A percentile compares a stretch with the other conserved stretches of the same genome.
Conservation (phyloP, 768 basidiomycete species). For the Tricholomella constricta region DNA sequence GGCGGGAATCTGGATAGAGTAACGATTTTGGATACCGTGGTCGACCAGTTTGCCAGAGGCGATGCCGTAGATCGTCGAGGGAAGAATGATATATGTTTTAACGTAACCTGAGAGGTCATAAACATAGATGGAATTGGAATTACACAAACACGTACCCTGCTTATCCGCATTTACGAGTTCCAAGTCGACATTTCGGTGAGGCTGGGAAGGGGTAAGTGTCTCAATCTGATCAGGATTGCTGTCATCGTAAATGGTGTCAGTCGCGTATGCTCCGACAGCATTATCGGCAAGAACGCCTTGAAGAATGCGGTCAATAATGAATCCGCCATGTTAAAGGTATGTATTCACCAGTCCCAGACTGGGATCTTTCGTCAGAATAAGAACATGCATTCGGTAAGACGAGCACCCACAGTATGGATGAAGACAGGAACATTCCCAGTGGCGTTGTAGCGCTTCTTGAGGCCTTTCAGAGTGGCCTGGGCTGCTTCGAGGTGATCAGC, state of each 20-base stretch:
- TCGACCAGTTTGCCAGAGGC: constrained; percentile 49
- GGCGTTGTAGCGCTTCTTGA: constrained; percentile 45
- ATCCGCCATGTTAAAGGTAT: neutral
- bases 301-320: neutral
- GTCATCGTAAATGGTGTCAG: constrained; percentile 50
- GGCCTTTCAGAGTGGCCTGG: constrained; percentile 50
- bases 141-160: constrained; percentile 34
- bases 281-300: constrained; percentile 46
- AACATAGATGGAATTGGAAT: neutral
- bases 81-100: constrained; percentile 51
- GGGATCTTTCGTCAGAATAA: neutral
- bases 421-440: constrained; percentile 47
- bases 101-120: constrained; percentile 44
- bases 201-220: constrained; percentile 42
- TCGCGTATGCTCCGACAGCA: constrained; percentile 40
- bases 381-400: neutral
- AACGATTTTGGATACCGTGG: constrained; percentile 51
- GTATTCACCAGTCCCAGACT: constrained; percentile 54
- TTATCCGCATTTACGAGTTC: constrained; percentile 48
- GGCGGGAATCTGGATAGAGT: constrained; percentile 54
- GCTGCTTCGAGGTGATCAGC: constrained; percentile 47
- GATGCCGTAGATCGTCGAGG: constrained; percentile 62
- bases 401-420: constrained; percentile 60
- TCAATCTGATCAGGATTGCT: constrained; percentile 47
- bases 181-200: constrained; percentile 55